Evolutionary conservation across 495 filamentous ascomycete genomes (phyloP), one percentile per base, ranked within the genome.

Genomic region (Amphirosellinia nigrospora): DNA sequence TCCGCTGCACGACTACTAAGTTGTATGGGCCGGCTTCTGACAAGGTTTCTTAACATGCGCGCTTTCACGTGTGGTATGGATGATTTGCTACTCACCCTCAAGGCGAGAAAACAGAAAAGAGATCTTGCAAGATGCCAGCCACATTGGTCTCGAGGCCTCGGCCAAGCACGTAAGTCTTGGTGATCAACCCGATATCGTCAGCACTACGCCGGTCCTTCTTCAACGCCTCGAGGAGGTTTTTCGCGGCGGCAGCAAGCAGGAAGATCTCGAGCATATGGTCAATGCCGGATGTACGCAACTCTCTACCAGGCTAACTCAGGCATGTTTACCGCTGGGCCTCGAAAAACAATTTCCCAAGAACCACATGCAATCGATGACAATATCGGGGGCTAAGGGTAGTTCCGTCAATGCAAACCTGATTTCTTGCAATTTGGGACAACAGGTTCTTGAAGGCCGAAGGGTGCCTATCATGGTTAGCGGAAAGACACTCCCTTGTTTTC

Each of bases 351-450:
- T 98, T 82, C 96, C 96, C 0, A 91, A 90, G 76, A 99, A 99
- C 72, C 96, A 98, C 79, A 98, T 99, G 94, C 96, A 98, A 85
- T 88, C 91, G 70, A 99, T 99, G 96, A 99, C 96, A 11, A 90
- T 90, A 3, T 97, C 96, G 32, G 96, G 96, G 74, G 96, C 96
- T 59, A 99, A 99, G 86, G 96, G 96, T 75, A 91, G 87, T 43
- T 80, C 86, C 64, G 96, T 98, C 75, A 99, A 99, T 78, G 96
- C 96, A 66, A 97, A 96, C 74, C 89, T 97, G 65, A 98, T 99
- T 83, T 97, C 94, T 38, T 98, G 94, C 80, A 96, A 98, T 77
- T 87, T 99, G 66, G 96, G 96, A 30, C 96, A 99, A 77, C 96
- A 99, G 77, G 92, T 96, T 81, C 82, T 99, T 72, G 96, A 99